Conservation (phyloP, 202 grass and related monocot species). For the Saccharum hybrid region DNA sequence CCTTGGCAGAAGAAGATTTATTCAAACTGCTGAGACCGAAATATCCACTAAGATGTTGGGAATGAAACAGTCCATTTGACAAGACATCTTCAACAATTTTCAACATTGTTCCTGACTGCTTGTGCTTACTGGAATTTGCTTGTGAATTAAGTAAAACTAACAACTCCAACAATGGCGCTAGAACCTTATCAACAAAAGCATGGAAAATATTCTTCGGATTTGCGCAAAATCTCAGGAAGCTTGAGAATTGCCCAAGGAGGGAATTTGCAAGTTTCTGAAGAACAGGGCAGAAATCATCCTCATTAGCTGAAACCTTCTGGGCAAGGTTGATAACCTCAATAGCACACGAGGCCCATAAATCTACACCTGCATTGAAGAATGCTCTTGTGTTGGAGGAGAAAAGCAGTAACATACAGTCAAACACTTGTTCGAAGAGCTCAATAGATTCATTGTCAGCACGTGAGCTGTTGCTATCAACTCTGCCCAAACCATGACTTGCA, state of each 20-base stretch:
- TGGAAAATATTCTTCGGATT: slow-evolving; percentile 94
- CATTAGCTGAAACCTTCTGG: too few relatives aligned
- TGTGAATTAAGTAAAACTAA: slow-evolving; percentile 85
- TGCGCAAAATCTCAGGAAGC: slow-evolving; percentile 77
- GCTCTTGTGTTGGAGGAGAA: too few relatives aligned
- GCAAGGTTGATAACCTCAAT: too few relatives aligned
- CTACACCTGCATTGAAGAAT: too few relatives aligned
- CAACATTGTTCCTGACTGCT: slow-evolving; percentile 50
- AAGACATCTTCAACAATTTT: slow-evolving; percentile 81
- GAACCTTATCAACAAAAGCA: slow-evolving; percentile 76
- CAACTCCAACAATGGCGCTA: slow-evolving; percentile 74
- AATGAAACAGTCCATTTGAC: slow-evolving; percentile 84
- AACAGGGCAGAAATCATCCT: slow-evolving; percentile 49
- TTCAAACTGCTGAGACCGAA: slow-evolving; percentile 71
- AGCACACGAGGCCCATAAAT: too few relatives aligned
- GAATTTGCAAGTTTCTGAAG: slow-evolving; percentile 58
- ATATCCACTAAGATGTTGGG: slow-evolving; percentile 84
- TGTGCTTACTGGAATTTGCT: slow-evolving; percentile 49
- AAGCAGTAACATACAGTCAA: too few relatives aligned
- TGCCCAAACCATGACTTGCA: too few relatives aligned
- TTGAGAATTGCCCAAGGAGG: slow-evolving; percentile 78
- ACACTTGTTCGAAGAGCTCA: too few relatives aligned
- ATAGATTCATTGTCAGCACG: too few relatives aligned
- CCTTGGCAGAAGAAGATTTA: slow-evolving; percentile 44
- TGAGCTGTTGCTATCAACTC: too few relatives aligned